These are phyloP conservation scores for Coemansia sp. DNA, from an alignment of 192 early-diverging fungal genomes.

Conservation along the genomic window DNA sequence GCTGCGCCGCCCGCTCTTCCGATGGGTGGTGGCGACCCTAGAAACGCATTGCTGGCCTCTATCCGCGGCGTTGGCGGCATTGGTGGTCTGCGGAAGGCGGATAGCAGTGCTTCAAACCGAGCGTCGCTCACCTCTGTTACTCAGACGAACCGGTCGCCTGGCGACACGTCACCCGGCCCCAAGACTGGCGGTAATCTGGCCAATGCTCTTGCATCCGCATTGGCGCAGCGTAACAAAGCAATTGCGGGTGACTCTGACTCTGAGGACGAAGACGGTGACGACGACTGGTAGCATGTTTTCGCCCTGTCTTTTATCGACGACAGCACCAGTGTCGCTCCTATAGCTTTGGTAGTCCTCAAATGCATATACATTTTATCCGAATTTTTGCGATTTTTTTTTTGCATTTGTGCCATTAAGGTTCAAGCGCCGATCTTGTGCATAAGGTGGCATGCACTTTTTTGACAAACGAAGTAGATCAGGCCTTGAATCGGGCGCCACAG, in stretches of 20 bases:
- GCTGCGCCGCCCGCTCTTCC: conserved; percentile 8
- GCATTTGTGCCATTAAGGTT: not conserved
- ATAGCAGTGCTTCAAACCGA: conserved; percentile 22
- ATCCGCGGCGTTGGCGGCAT: conserved; percentile 46
- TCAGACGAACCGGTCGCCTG: conserved; percentile 33
- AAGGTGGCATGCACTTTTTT: not conserved
- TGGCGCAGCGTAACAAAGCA: conserved; percentile 51
- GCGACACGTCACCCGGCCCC: conserved; percentile 35
- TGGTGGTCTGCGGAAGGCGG: conserved; percentile 38
- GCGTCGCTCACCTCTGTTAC: conserved; percentile 18
- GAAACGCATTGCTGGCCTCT: conserved; percentile 37
- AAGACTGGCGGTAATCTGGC: conserved; percentile 49
- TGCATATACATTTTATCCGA: not conserved
- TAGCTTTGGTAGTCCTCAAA: not conserved
- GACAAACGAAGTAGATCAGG: not conserved
- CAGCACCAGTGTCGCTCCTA: not conserved
- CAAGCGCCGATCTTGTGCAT: not conserved
- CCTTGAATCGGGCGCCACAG: not conserved
- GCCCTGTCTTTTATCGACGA: not conserved
- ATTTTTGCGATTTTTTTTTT: too few species aligned
- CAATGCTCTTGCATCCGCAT: conserved; percentile 48
- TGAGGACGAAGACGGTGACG: conserved; percentile 47
- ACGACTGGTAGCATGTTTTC: conserved; percentile 34
- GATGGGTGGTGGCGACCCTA: conserved; percentile 22
- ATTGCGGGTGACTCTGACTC: conserved; percentile 53